Evolutionary conservation across 441 rosid species (phyloP).

Genomic region (Pelargonium cotyledonis): DNA sequence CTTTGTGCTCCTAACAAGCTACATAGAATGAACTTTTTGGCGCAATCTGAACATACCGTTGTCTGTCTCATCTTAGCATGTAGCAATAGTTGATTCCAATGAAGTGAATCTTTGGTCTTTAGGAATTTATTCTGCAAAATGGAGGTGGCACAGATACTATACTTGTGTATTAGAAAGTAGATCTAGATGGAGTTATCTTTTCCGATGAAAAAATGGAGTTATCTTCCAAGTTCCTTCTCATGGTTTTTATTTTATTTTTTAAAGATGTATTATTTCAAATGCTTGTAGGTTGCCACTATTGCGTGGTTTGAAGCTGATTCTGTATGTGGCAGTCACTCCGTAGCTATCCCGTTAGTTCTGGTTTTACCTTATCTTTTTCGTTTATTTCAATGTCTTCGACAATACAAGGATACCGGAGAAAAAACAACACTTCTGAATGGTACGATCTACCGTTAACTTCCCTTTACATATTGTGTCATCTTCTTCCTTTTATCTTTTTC

Average conservation of each 20-base stretch:
- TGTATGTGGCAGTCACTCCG: constrained; percentile 90
- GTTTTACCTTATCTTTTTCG: constrained; percentile 88
- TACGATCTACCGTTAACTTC: constrained; percentile 19
- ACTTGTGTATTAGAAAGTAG: not conserved
- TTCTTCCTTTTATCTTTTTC: too few relatives aligned
- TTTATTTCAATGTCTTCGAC: constrained; percentile 87
- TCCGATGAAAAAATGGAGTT: not conserved
- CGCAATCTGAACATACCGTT: not conserved
- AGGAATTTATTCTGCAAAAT: not conserved
- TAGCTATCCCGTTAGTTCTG: constrained; percentile 79
- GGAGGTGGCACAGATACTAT: not conserved
- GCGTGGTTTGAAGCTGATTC: constrained; percentile 99
- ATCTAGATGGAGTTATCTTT: not conserved
- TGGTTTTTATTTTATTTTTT: too few relatives aligned
- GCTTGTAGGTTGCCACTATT: constrained; percentile 79
- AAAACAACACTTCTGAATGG: constrained; percentile 76
- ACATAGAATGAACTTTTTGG: too few relatives aligned
- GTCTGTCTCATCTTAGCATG: not conserved
- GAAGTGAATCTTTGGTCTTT: constrained; percentile 4
- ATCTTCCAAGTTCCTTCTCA: constrained; percentile 1
- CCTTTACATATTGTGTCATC: not conserved
- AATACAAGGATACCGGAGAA: constrained; percentile 79
- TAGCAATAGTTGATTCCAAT: not conserved
- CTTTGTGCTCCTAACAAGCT: not conserved
- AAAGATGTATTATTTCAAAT: constrained; percentile 16